Evolutionary conservation across 176 grass and related monocot species (phyloP).

Genomic region (Hordeum vulgare): DNA sequence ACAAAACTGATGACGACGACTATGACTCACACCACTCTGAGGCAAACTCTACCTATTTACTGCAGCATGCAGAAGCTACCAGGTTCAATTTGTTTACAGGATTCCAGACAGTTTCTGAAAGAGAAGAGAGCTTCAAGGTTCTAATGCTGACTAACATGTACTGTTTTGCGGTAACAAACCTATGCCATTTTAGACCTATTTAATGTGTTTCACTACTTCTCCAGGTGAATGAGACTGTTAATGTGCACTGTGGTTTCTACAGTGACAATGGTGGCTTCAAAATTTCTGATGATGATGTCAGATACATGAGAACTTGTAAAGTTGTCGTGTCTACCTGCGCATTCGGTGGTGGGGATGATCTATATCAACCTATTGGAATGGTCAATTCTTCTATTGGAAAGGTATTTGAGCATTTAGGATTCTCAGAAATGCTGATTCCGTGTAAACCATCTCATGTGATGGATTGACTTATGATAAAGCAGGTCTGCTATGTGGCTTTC

Average conservation of each 20-base stretch:
- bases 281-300: conserved; percentile 62
- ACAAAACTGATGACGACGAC: conserved; percentile 59
- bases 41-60: conserved; percentile 36
- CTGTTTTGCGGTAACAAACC: not conserved
- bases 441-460: not conserved
- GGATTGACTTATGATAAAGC: conserved; percentile 18
- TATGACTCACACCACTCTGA: conserved; percentile 31
- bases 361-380: conserved; percentile 99
- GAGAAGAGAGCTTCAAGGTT: conserved; percentile 95
- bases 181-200: not conserved
- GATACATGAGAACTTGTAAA: conserved; percentile 76
- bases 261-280: conserved; percentile 89
- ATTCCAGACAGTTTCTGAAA: conserved; percentile 69
- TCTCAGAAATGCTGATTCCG: not conserved
- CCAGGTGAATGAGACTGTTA: conserved; percentile 48
- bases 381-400: conserved; percentile 61
- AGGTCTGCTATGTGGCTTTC: conserved; percentile 93
- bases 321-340: conserved; percentile 78
- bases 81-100: conserved; percentile 90
- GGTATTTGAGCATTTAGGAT: conserved; percentile 24
- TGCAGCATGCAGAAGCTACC: conserved; percentile 47
- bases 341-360: conserved; percentile 93
- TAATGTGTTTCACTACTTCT: conserved; percentile 22
- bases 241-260: conserved; percentile 73
- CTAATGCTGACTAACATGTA: not conserved